Base-by-base conservation (phyloP, 495 filamentous ascomycete species). In the Podospora fimiseda region DNA sequence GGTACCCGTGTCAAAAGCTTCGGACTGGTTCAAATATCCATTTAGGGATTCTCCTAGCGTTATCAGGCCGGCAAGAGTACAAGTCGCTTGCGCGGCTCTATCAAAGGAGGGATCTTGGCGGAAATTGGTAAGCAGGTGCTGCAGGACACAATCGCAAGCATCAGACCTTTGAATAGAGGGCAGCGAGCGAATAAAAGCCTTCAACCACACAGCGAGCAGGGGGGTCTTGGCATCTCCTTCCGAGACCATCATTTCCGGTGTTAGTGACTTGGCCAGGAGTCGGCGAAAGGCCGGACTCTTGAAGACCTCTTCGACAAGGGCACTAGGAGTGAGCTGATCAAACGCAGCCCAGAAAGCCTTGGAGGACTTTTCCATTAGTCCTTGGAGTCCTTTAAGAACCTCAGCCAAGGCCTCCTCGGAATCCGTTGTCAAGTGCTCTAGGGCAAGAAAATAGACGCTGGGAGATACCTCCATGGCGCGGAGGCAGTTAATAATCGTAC, bases 311-410 rank as follows among this genome's bases (percentile, higher is more conserved):
- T 94, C 88, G 43, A 87, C 80, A 38, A 95, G 74, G 22, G 81
- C 75, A 24, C 82, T 80, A 6, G 88, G 84, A 1, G 86, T 85
- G 42, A 90, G 86, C 14, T 85, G 76, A 24, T 86, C 86, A 73
- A 89, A 86, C 1, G 89, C 87, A 56, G 85, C 84, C 90, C 90
- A 95, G 59, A 95, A 94, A 51, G 86, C 85, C 40, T 76, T 78
- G 0, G 87, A 78, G 0, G 88, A 85, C 52, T 86, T 86, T 51
- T 83, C 79, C 40, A 96, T 69, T 13, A 95, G 74, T 9, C 66
- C 73, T 23, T 77, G 75, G 44, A 93, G 80, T 1, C 81, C 81
- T 52, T 81, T 78, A 22, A 93, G 60, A 4, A 90, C 68, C 55
- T 81, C 71, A 9, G 74, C 67, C 44, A 94, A 70, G 9, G 82